Percentiles rank a stretch among this genome's conserved stretches.
Evolutionary conservation across 495 filamentous ascomycete genomes (phyloP).

Genomic region (Darksidea phi): DNA sequence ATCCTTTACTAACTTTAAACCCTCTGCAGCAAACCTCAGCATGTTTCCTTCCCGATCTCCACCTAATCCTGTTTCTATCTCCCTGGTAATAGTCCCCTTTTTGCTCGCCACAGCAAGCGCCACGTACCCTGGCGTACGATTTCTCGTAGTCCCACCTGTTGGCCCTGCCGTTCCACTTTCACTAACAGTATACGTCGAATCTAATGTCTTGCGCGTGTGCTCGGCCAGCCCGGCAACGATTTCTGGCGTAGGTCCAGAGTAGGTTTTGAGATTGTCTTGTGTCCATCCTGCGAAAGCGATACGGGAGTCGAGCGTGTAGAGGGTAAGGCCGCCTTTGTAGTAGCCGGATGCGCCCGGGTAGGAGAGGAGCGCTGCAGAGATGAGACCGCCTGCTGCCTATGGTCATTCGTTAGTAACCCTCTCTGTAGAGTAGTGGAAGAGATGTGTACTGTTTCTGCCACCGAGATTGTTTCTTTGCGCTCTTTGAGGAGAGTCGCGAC

Average conservation of each 20-base stretch:
- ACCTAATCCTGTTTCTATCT: conserved; percentile 54
- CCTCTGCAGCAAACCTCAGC: conserved; percentile 60
- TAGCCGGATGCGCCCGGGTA: conserved; percentile 55
- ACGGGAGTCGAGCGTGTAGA: conserved; percentile 63
- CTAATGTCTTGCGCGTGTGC: conserved; percentile 53
- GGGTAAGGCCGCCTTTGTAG: conserved; percentile 60
- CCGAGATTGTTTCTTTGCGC: conserved; percentile 54
- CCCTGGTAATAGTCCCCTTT: conserved; percentile 50
- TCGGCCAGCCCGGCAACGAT: conserved; percentile 57
- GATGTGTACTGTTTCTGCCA: conserved; percentile 57
- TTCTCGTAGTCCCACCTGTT: conserved; percentile 55
- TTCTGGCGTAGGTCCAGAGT: conserved; percentile 57
- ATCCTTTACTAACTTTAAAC: conserved; percentile 56
- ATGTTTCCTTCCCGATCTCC: conserved; percentile 58
- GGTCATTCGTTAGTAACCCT: not conserved
- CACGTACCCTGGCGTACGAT: conserved; percentile 61
- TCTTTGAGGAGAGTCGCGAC: conserved; percentile 54
- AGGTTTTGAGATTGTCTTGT: conserved; percentile 48
- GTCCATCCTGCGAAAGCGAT: conserved; percentile 63
- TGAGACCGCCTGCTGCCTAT: conserved; percentile 62
- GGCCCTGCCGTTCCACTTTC: conserved; percentile 66
- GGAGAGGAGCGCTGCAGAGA: conserved; percentile 56
- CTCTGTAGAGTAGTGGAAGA: not conserved
- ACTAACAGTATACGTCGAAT: conserved; percentile 53
- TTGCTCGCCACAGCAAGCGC: conserved; percentile 56